Evolutionary conservation across 257 asterid species (phyloP), one percentile per base, ranked within the genome.

Genomic region (Handroanthus guayacan): DNA sequence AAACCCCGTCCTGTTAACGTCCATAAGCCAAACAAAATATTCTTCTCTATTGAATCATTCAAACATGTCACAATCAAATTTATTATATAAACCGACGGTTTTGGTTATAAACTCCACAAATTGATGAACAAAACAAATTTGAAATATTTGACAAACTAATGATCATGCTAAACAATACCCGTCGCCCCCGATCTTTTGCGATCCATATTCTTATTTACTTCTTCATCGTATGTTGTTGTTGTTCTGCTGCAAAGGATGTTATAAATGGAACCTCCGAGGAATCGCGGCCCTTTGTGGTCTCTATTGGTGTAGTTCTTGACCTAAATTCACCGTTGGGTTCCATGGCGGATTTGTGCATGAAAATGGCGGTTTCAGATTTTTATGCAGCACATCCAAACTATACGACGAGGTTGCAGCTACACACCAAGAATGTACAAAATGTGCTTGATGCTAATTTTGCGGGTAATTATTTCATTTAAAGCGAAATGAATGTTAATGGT

Each of bases 311-410:
- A 1, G 80, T 89, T 79, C 88, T 87, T 50, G 84, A 87, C 60
- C 18, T 72, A 60, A 78, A 80, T 61, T 78, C 92, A 16, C 75
- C 84, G n/a, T 9, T 83, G 67, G 92, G 85, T 11, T 69, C 80
- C 36, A 89, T 87, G 92, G 85, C 43, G 9, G 85, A 85, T 48
- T 63, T 77, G 3, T 87, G 92, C 80, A 89, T 87, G 82, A 81
- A 81, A 37, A 86, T 86, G 86, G 87, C 90, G 6, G 45, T 82
- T 56, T 66, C 74, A 7, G 92, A 89, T 67, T 85, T 87, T 61
- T 89, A 89, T 55, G 58, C 56, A 0, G 79, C 56, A 6, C 80
- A 81, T 80, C 73, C 86, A 2, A 74, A 84, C 50, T 87, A 85
- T 43, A 54, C 45, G 2, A 84, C 89, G 2, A 75, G 88, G 81